Conservation (phyloP, 495 filamentous ascomycete species). For the Oidiodendron maius region DNA sequence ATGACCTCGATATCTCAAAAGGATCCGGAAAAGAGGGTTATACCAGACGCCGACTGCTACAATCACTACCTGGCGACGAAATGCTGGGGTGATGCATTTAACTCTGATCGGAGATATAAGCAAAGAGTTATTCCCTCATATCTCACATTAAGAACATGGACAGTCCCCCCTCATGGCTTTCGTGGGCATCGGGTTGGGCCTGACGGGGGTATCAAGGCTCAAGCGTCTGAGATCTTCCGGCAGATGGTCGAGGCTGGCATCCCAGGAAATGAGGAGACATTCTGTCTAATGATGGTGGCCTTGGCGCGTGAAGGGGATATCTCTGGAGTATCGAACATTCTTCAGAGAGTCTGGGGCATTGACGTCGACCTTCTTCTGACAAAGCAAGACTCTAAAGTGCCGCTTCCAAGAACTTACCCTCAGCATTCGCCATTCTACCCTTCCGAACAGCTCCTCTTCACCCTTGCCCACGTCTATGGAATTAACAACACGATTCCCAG, state of each 20-base stretch:
- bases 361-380: slow-evolving; percentile 35
- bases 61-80: slow-evolving; percentile 49
- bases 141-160: slow-evolving; percentile 25
- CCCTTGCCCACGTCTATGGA: slow-evolving; percentile 53
- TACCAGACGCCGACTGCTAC: slow-evolving; percentile 44
- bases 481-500: slow-evolving; percentile 48
- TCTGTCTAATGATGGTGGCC: slow-evolving; percentile 49
- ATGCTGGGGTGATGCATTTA: slow-evolving; percentile 34
- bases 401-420: slow-evolving; percentile 27
- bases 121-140: slow-evolving; percentile 34
- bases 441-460: slow-evolving; percentile 43
- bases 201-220: slow-evolving; percentile 9
- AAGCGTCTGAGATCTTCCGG: slow-evolving; percentile 28
- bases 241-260: slow-evolving; percentile 45
- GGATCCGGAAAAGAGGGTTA: not conserved
- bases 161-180: not conserved
- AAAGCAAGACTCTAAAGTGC: slow-evolving; percentile 14
- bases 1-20: slow-evolving; percentile 24
- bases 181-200: slow-evolving; percentile 6
- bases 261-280: slow-evolving; percentile 47
- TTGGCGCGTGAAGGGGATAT: slow-evolving; percentile 50
- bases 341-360: slow-evolving; percentile 53
- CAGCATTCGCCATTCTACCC: slow-evolving; percentile 50
- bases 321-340: slow-evolving; percentile 35
- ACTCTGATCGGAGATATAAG: slow-evolving; percentile 28